Base-by-base conservation (phyloP, 805 yeast genomes). In the Lipomyces oligophaga region DNA sequence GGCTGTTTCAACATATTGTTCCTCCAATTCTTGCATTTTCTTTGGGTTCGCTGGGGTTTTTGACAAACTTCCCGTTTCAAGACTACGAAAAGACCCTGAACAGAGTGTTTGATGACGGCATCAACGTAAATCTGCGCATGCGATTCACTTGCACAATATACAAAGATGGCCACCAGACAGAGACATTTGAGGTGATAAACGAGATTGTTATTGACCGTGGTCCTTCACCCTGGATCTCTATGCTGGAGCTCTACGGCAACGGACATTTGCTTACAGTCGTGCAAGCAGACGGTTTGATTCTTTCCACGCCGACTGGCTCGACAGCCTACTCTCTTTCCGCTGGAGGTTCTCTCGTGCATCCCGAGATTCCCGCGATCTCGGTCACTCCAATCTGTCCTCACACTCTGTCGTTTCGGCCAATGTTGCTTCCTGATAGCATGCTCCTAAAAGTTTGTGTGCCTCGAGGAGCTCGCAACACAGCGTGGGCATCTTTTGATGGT, bases 401-500 rank as follows among this genome's bases (percentile, higher is more conserved):
- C 62, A 87, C 97, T 0, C 73, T 90, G 37, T 85, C 95, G 5
- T 90, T 90, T 69, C 74, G 97, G 56, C 97, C 97, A 2, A 83
- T 90, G 44, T 72, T 90, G 47, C 71, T 90, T 24, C 97, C 97
- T 0, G 97, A 90, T 64, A 84, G 93, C n/a, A 86, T 89, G 89
- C 72, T 76, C 21, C 68, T 90, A 48, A 82, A 79, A 58, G 83
- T 90, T 4, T 83, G 83, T 59, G 94, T 88, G 2, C 96, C 97
- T 0, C 43, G 62, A 2, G 76, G 74, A 46, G 82, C 95, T 34
- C 70, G 98, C 42, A 79, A 93, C 4, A 85, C 96, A 0, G 97
- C 97, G 0, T 93, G 96, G 95, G 94, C 95, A 1, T 82, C 96
- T 1, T 93, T 93, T 63, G 98, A 93, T 66, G 98, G 98, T 10